A percentile compares a stretch with the other conserved stretches of the same genome.
Conservation (phyloP, 2,329 filamentous ascomycete species). For the Leptoxyphium fumago region DNA sequence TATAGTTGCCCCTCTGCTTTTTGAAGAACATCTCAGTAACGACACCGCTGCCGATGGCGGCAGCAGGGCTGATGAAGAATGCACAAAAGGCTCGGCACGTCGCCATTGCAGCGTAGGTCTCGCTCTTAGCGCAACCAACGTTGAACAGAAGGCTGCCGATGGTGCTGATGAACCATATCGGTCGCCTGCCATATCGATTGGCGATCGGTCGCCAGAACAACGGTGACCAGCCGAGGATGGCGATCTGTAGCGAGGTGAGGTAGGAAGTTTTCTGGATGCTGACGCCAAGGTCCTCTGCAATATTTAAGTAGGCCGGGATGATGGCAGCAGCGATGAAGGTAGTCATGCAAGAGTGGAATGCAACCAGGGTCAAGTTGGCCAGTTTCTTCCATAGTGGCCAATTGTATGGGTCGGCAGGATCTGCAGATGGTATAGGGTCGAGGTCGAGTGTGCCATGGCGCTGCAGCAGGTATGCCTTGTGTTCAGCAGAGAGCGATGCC, state of each 20-base stretch:
- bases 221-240: slow-evolving; percentile 35
- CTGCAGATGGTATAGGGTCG: slow-evolving; percentile 37
- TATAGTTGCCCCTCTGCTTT: slow-evolving; percentile 36
- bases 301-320: slow-evolving; percentile 39
- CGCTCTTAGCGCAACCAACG: slow-evolving; percentile 36
- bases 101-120: slow-evolving; percentile 33
- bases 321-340: slow-evolving; percentile 41
- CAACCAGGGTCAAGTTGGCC: slow-evolving; percentile 38
- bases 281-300: slow-evolving; percentile 35
- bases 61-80: slow-evolving; percentile 41
- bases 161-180: slow-evolving; percentile 37
- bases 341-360: slow-evolving; percentile 35
- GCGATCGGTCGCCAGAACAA: slow-evolving; percentile 41
- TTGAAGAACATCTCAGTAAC: slow-evolving; percentile 43
- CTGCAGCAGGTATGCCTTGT: slow-evolving; percentile 35
- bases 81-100: slow-evolving; percentile 35
- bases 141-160: slow-evolving; percentile 34
- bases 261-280: slow-evolving; percentile 37
- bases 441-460: slow-evolving; percentile 41
- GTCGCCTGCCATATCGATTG: slow-evolving; percentile 37
- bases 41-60: slow-evolving; percentile 39
- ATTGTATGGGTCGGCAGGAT: slow-evolving; percentile 41
- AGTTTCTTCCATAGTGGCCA: slow-evolving; percentile 38
- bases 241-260: slow-evolving; percentile 41
- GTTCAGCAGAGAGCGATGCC: slow-evolving; percentile 26